phyloP scores from a whole-genome alignment of 345 rosid species.

The Cardamine chenopodiifolia region DNA sequence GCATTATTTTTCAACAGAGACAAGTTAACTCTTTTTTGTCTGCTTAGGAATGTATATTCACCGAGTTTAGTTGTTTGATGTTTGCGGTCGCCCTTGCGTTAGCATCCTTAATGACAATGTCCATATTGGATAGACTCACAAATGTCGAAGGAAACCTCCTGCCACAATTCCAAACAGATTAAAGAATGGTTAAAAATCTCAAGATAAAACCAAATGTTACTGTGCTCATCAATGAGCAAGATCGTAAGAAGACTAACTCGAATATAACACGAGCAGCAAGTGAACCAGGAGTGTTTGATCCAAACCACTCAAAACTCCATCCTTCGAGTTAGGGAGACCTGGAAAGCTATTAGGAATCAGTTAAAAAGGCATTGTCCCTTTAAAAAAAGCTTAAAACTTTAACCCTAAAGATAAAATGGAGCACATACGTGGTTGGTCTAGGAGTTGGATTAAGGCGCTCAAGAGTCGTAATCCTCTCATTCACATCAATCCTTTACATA shows the following conservation, averaged over 20 bases:
- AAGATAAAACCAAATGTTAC: background rate
- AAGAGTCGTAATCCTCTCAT: conserved; percentile 75
- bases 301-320: conserved; percentile 98
- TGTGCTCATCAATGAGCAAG: background rate
- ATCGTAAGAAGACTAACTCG: conserved; percentile 56
- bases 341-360: conserved; percentile 58
- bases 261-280: conserved; percentile 65
- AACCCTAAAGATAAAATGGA: conserved; percentile 5
- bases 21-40: background rate
- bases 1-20: conserved; percentile 17
- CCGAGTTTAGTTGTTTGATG: conserved; percentile 68
- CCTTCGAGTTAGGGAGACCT: conserved; percentile 97
- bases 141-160: conserved; percentile 79
- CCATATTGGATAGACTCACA: conserved; percentile 72
- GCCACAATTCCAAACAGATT: conserved; percentile 32
- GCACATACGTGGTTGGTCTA: conserved; percentile 86
- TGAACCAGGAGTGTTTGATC: conserved; percentile 68
- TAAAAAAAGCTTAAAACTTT: background rate
- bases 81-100: conserved; percentile 60
- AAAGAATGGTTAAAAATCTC: background rate
- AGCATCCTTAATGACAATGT: conserved; percentile 69
- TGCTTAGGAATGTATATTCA: conserved; percentile 32
- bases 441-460: conserved; percentile 95
- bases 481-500: conserved; percentile 80
- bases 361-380: conserved; percentile 33